Conservation (phyloP, 495 filamentous ascomycete species). For the Aspergillus biplanus region DNA sequence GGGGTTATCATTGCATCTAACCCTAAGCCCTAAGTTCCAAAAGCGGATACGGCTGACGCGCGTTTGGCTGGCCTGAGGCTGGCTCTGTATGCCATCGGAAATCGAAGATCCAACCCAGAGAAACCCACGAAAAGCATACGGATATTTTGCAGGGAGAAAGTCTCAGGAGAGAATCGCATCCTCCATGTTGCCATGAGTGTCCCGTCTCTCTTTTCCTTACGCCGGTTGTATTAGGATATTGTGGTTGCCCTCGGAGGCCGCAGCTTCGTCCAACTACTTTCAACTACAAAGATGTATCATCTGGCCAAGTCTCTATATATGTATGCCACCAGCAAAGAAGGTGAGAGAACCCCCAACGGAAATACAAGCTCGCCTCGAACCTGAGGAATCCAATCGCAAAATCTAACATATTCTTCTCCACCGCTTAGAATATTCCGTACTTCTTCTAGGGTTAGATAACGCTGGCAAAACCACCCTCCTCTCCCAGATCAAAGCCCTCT, state of each 20-base stretch:
- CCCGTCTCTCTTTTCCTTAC: conserved; percentile 16
- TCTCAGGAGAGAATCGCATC: neutral
- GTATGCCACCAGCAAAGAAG: conserved; percentile 94
- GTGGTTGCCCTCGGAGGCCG: neutral
- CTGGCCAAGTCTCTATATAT: conserved; percentile 93
- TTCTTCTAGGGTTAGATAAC: conserved; percentile 96
- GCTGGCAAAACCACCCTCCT: conserved; percentile 98
- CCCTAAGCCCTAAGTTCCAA: conserved; percentile 41
- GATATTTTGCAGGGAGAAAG: neutral
- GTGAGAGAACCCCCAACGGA: conserved; percentile 39
- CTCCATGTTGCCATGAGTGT: conserved; percentile 31
- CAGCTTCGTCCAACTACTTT: conserved; percentile 5
- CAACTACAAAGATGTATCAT: conserved; percentile 78
- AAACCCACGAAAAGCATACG: no score
- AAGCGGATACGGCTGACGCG: conserved; percentile 35
- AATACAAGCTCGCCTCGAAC: neutral
- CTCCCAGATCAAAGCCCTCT: conserved; percentile 90
- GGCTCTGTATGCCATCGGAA: neutral
- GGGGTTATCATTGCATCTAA: conserved; percentile 4
- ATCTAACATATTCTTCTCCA: neutral
- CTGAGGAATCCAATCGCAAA: neutral
- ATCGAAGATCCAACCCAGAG: neutral
- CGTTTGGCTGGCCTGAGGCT: conserved; percentile 19
- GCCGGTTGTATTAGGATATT: conserved; percentile 26
- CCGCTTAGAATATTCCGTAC: conserved; percentile 85